These are phyloP conservation scores for Candida glucosophila DNA, from an alignment of 1,139 yeast genomes.

Conservation along the genomic window DNA sequence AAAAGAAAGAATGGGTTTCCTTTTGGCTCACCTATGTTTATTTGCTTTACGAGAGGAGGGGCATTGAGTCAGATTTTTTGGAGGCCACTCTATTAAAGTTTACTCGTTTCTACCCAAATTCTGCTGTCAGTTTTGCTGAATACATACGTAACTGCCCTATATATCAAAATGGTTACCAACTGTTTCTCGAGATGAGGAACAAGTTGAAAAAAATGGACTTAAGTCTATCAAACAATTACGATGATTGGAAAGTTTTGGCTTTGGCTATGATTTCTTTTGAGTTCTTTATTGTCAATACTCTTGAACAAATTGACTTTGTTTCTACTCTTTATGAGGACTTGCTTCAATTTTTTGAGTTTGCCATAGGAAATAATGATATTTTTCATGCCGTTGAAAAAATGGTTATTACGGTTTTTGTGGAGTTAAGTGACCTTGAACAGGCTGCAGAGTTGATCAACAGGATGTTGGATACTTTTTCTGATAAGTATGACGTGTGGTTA, in stretches of 20 bases:
- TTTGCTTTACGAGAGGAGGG: conserved; percentile 11
- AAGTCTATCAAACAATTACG: conserved; percentile 14
- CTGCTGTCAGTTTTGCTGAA: conserved; percentile 23
- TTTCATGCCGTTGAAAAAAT: conserved; percentile 37
- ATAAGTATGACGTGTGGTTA: conserved; percentile 43
- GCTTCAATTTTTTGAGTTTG: conserved; percentile 10
- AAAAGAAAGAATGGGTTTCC: conserved; percentile 11
- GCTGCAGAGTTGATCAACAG: conserved; percentile 19
- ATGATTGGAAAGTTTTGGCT: conserved; percentile 30
- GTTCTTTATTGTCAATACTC: conserved; percentile 6
- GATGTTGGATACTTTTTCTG: conserved; percentile 19
- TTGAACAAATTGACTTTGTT: conserved; percentile 5
- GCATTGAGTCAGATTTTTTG: conserved; percentile 4
- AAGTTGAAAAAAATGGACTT: conserved; percentile 11
- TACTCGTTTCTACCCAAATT: conserved; percentile 14
- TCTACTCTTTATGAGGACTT: conserved; percentile 7
- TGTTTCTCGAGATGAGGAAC: conserved; percentile 5
- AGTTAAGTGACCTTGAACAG: conserved; percentile 13
- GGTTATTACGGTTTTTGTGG: conserved; percentile 20
- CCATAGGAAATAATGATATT: conserved; percentile 19
- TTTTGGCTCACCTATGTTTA: conserved; percentile 25
- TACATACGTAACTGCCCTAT: conserved; percentile 14
- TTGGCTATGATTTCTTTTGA: conserved; percentile 18
- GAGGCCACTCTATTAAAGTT: conserved; percentile 11
- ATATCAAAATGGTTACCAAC: conserved; percentile 7